Evolutionary conservation across 2,329 filamentous ascomycete species (phyloP), one percentile per base, ranked within the genome.

Genomic region (Talaromyces sp.): DNA sequence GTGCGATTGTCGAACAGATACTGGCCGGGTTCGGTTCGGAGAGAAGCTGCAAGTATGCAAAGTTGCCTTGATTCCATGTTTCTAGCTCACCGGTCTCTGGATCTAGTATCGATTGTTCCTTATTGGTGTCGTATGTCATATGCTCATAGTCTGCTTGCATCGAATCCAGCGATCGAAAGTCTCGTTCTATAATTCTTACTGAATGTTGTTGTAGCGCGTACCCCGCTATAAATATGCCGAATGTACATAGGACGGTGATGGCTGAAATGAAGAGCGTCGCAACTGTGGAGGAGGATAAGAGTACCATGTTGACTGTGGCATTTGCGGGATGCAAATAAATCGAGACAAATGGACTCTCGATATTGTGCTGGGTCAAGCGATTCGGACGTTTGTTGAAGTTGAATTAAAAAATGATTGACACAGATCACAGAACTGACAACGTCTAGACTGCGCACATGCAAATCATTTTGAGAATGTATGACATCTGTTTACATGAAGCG

Each of bases 121-220:
- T 56, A 17, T 54, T 58, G 1, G 31, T 49, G n/a, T 66, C 64
- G 13, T 63, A 62, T 27, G 60, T 58, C 25, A 59, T 58, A 22
- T 62, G 49, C 0, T 66, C 51, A 7, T 61, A 53, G 15, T 49
- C 47, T 5, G 82, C 79, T 8, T 73, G 79, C 73, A 81, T 76
- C 68, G 83, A 54, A 58, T 66, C 64, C 8, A 62, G 49, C 31
- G 64, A 56, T 5, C 84, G 85, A 72, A 97, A 89, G 19, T 91
- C 91, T 64, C 84, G 82, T 72, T 94, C 91, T 36, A 97, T 84
- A 71, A 89, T 89, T 68, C 85, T 86, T 4, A 97, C 86, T 0
- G 92, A 95, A 71, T 92, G 88, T 77, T 97, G 93, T 73, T 97
- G 93, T 62, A 97, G 85, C 2, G 89, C 86, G 76, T 96, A 97